phyloP scores from a whole-genome alignment of 2,329 filamentous ascomycete genomes.

The Hymenoscyphus fructigenus region DNA sequence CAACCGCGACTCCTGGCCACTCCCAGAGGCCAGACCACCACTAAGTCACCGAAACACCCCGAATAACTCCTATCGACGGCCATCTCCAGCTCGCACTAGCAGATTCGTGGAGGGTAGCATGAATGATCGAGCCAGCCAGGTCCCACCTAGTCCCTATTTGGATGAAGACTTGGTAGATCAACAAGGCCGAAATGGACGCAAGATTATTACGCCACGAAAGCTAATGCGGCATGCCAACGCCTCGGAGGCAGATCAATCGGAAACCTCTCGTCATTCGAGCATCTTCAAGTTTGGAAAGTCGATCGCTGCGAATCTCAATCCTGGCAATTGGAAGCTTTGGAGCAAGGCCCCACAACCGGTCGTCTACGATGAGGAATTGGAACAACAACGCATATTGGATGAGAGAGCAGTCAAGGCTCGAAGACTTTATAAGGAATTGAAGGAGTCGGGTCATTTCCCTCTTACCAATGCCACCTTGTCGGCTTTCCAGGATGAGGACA shows the following conservation, averaged over 20 bases:
- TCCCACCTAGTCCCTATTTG: slow-evolving; percentile 46
- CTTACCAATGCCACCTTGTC: slow-evolving; percentile 18
- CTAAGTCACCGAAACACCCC: slow-evolving; percentile 29
- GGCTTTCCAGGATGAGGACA: neutral
- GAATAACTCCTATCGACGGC: slow-evolving; percentile 30
- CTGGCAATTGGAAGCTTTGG: slow-evolving; percentile 48
- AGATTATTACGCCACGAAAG: slow-evolving; percentile 19
- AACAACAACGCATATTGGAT: slow-evolving; percentile 44
- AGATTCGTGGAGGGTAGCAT: slow-evolving; percentile 78
- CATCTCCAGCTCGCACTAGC: slow-evolving; percentile 54
- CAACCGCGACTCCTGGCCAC: slow-evolving; percentile 41
- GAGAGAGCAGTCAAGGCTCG: slow-evolving; percentile 47
- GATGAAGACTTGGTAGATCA: slow-evolving; percentile 26
- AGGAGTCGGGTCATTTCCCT: slow-evolving; percentile 47
- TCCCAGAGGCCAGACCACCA: slow-evolving; percentile 27
- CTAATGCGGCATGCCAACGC: slow-evolving; percentile 18
- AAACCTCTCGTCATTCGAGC: slow-evolving; percentile 42
- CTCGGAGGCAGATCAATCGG: slow-evolving; percentile 27
- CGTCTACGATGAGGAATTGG: slow-evolving; percentile 42
- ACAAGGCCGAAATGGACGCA: slow-evolving; percentile 14
- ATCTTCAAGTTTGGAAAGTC: slow-evolving; percentile 56
- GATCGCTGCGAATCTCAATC: slow-evolving; percentile 53
- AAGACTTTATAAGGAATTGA: slow-evolving; percentile 53
- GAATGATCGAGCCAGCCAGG: slow-evolving; percentile 74
- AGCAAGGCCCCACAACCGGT: slow-evolving; percentile 23